A percentile compares a stretch with the other conserved stretches of the same genome.
Evolutionary conservation across 352 stramenopile species (phyloP).

Genomic region (Phytopythium sindhum): DNA sequence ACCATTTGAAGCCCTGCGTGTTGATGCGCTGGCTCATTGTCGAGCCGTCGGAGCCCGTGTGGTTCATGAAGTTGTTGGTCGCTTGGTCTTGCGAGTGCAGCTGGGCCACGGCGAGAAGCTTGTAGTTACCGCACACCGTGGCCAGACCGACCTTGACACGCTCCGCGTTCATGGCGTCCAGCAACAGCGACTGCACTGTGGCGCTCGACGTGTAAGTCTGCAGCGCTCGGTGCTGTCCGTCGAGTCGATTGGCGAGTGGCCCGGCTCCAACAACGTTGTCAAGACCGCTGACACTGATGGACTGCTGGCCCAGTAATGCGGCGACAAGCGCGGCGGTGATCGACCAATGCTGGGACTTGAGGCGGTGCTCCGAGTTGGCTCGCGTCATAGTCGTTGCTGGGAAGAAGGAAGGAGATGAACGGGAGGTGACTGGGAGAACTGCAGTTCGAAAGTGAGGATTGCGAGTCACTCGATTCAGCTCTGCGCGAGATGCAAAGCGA

Average conservation of each 20-base stretch:
- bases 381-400: neutral
- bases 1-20: slow-evolving; percentile 11
- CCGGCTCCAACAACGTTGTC: neutral
- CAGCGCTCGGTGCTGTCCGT: neutral
- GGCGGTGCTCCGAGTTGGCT: neutral
- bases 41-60: slow-evolving; percentile 14
- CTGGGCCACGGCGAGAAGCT: slow-evolving; percentile 16
- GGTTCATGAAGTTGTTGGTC: slow-evolving; percentile 17
- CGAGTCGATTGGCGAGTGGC: neutral
- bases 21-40: slow-evolving; percentile 12
- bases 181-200: neutral
- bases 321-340: neutral
- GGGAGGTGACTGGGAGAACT: neutral
- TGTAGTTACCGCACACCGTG: slow-evolving; percentile 17
- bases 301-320: neutral
- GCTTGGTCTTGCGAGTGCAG: slow-evolving; percentile 22
- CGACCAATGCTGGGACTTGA: neutral
- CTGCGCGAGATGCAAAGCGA: neutral
- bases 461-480: neutral
- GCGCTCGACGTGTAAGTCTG: slow-evolving; percentile 5
- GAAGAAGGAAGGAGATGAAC: neutral
- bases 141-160: slow-evolving; percentile 2
- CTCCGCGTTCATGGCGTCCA: neutral
- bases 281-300: neutral
- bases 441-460: neutral